Base-by-base conservation (phyloP, 78 protist species). In the Andalucia godoyi region DNA sequence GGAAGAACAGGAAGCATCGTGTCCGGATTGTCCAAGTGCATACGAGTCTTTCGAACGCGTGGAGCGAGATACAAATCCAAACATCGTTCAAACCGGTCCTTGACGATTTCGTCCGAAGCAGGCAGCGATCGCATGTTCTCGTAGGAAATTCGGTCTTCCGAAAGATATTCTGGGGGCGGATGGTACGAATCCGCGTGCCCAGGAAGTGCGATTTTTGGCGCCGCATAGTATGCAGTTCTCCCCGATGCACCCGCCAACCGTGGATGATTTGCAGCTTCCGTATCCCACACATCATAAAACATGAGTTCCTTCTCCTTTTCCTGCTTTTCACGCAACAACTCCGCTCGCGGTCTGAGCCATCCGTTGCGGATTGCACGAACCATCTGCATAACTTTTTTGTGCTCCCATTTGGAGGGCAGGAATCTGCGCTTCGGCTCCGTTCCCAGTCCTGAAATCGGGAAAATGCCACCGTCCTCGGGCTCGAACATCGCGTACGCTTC, bases 81-180 rank as follows among this genome's bases (percentile, higher is more conserved):
- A 66, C 97, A 95, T 23, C 99, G 81, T 51, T 91, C 91, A 55
- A 88, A 89, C 8, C 93, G 79, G 60, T 95, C 99, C 53, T 69
- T 70, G 47, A 87, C 32, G 4, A 74, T 37, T 15, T 64, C 18
- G 39, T 49, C 30, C 51, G 91, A 90, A 9, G 64, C 45, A 18
- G 99, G 97, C 10, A 95, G 88, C 13, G 57, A 52, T 27, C 91
- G 89, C n/a, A 95, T 72, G 29, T 57, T 4, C 40, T 39, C 49
- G 70, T 52, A 92, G 29, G 39, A 62, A 43, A 58, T 71, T 36
- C 96, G 93, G 8, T 71, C 66, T 0, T 72, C 66, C 45, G 75
- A 64, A 4, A 94, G 69, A 57, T 89, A 94, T 74, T 94, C 98
- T 18, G 66, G 67, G 12, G 98, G 97, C 23, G 98, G 98, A 69